Conservation (phyloP, 768 basidiomycete species). For the Calocera viscosa region DNA sequence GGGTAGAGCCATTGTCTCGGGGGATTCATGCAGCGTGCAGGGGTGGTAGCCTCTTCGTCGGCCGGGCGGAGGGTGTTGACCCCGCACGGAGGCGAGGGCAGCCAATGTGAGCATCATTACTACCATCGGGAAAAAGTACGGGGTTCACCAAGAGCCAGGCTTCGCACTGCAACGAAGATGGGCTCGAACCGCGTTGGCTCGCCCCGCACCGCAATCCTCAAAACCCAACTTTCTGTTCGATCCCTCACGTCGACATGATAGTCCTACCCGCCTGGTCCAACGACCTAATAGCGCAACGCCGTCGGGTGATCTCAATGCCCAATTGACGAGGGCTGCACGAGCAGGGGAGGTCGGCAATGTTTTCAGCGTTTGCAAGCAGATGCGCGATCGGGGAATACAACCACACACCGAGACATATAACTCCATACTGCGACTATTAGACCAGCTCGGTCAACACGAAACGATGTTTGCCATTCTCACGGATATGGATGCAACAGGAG, state of each 20-base stretch:
- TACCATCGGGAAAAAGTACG: not conserved
- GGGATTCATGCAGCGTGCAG: not conserved
- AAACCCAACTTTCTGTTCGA: not conserved
- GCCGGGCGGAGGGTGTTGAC: not conserved
- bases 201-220: not conserved
- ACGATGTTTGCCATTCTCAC: conserved; percentile 56
- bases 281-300: not conserved
- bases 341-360: conserved; percentile 30
- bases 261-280: not conserved
- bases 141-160: not conserved
- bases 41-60: not conserved
- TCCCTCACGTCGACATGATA: not conserved
- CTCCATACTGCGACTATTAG: conserved; percentile 40
- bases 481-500: conserved; percentile 46
- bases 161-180: not conserved
- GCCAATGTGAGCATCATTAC: not conserved
- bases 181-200: not conserved
- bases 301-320: not conserved
- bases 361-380: conserved; percentile 38
- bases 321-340: conserved; percentile 24
- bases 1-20: not conserved
- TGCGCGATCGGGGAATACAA: conserved; percentile 44
- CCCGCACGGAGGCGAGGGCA: not conserved
- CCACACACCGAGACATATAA: conserved; percentile 50
- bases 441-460: conserved; percentile 31